Base-by-base conservation (phyloP, 306 rosid species). In the Styphnolobium japonicum region DNA sequence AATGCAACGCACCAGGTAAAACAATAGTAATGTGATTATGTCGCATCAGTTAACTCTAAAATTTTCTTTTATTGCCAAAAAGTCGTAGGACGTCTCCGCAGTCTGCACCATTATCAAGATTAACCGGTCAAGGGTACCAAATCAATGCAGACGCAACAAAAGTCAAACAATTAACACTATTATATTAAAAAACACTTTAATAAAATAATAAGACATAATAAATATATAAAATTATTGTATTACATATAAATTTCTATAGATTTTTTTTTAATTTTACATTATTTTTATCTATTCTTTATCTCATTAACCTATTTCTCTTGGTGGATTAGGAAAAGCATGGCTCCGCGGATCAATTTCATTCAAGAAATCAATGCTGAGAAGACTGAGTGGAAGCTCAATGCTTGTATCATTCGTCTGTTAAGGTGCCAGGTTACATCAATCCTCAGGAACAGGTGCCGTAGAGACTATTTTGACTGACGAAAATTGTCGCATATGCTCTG, bases 401-500 rank as follows among this genome's bases (percentile, higher is more conserved):
- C 36, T 71, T 10, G 33, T 22, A 16, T 15, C 29, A 1, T 15
- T 39, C 16, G 4, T n/a, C 0, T 25, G 18, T 55, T 55, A 40
- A 42, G 21, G 43, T 40, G 68, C 56, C n/a, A 27, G 25, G 46
- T 45, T 75, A 61, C 71, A 75, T 45, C 40, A 33, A 63, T 46
- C 3, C 48, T 10, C 25, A 33, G 31, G 51, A 40, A 76, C 62
- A 63, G 16, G 73, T 48, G 27, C 29, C 53, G 15, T 21, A 39
- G 16, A 61, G 7, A 45, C 29, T 43, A 27, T 46, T 66, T 75
- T 6, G 57, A 61, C n/a, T 16, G 5, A 43, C 11, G 42, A 16
- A 45, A 42, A 58, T 75, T 60, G 79, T 61, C 71, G 56, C 29
- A 19, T 46, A 62, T 76, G 79, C 57, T 62, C 49, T 52, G 74